Conservation (phyloP, 441 rosid genomes). For the Sinapis alba region DNA sequence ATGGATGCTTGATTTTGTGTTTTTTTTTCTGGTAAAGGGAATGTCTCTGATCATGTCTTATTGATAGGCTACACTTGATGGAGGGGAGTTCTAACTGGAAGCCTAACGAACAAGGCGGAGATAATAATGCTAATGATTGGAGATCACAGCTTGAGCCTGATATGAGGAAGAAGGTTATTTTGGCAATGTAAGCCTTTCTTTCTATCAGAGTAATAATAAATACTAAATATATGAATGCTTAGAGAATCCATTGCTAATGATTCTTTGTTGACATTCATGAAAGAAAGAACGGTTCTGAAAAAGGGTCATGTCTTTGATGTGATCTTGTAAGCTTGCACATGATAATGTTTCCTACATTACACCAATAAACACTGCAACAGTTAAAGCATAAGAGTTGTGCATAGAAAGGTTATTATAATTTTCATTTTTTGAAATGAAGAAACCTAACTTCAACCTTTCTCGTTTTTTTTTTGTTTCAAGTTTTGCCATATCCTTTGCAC, state of each 20-base stretch:
- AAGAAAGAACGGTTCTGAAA: not conserved
- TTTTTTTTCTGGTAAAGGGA: not conserved
- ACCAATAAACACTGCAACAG: not conserved
- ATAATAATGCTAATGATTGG: constrained; percentile 26
- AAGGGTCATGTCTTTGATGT: constrained; percentile 12
- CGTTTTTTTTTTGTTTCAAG: too few relatives aligned
- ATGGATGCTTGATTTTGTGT: not conserved
- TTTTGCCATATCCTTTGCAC: not conserved
- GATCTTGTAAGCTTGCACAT: constrained; percentile 6
- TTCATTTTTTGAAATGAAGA: not conserved
- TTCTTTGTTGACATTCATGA: not conserved
- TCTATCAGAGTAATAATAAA: not conserved
- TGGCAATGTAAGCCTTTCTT: constrained; percentile 21
- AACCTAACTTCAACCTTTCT: constrained; percentile 17
- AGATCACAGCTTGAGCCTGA: not conserved
- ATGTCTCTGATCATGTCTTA: constrained; percentile 1
- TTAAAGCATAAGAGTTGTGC: constrained; percentile 20
- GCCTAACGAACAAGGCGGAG: constrained; percentile 16
- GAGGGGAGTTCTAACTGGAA: constrained; percentile 5
- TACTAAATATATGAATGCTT: not conserved
- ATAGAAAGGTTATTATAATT: not conserved
- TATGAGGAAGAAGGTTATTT: not conserved
- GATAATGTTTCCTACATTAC: constrained; percentile 3
- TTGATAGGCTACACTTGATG: constrained; percentile 14
- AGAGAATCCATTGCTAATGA: not conserved